Conservation (phyloP, 2,329 filamentous ascomycete species). For the Fusarium graminum region DNA sequence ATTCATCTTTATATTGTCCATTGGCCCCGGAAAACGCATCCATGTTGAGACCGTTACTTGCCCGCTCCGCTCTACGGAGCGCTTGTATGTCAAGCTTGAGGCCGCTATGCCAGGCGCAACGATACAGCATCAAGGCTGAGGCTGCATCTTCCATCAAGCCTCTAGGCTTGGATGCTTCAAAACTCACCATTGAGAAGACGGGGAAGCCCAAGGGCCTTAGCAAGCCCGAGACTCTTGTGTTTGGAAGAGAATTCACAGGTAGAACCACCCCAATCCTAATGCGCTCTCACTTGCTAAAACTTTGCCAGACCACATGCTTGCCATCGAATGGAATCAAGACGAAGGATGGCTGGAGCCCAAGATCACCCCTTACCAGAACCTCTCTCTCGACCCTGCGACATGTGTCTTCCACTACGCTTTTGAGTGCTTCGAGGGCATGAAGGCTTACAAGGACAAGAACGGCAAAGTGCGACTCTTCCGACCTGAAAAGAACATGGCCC, state of each 20-base stretch:
- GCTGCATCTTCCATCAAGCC: constrained; percentile 66
- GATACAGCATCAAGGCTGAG: constrained; percentile 67
- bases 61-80: constrained; percentile 53
- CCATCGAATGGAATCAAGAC: constrained; percentile 89
- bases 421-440: constrained; percentile 99
- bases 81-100: constrained; percentile 57
- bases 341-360: constrained; percentile 86
- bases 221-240: constrained; percentile 85
- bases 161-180: constrained; percentile 79
- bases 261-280: constrained; percentile 33
- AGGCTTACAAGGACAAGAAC: constrained; percentile 91
- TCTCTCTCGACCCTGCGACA: constrained; percentile 93
- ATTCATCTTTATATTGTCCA: constrained; percentile 5
- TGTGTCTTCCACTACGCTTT: constrained; percentile 99
- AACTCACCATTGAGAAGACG: constrained; percentile 81
- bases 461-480: constrained; percentile 89
- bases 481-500: constrained; percentile 95
- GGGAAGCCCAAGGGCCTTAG: constrained; percentile 78
- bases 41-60: constrained; percentile 52
- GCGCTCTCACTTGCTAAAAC: constrained; percentile 29
- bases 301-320: constrained; percentile 90
- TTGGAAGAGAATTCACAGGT: constrained; percentile 93
- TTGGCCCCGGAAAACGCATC: constrained; percentile 23
- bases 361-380: constrained; percentile 96
- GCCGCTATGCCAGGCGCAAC: constrained; percentile 50